phyloP scores from a whole-genome alignment of 768 basidiomycete species.

The Mycena vulgaris region DNA sequence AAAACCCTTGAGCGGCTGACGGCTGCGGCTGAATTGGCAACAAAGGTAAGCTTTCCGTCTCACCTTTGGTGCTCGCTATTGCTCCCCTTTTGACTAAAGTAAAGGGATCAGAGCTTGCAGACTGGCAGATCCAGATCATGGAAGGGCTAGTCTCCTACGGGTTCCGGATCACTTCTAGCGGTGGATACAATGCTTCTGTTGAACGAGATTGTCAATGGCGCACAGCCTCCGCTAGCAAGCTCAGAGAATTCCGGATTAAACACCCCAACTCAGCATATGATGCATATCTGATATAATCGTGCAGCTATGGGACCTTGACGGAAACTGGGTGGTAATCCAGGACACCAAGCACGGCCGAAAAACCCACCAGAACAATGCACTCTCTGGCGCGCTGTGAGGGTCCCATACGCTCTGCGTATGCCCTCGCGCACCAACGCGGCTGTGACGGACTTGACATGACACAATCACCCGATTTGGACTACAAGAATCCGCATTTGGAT shows the following conservation, averaged over 20 bases:
- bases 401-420: no score
- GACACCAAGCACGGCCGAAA: conserved; percentile 10
- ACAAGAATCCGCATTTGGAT: no score
- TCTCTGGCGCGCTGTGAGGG: conserved; percentile 1
- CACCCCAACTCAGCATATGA: neutral
- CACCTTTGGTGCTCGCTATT: conserved; percentile 42
- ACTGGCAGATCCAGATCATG: conserved; percentile 9
- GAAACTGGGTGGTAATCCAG: conserved; percentile 3
- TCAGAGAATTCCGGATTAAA: neutral
- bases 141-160: neutral
- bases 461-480: no score
- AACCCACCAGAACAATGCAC: neutral
- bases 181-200: conserved; percentile 4
- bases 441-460: no score
- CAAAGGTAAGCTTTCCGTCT: conserved; percentile 21
- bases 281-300: conserved; percentile 13
- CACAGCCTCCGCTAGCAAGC: neutral
- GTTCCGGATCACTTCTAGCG: conserved; percentile 12
- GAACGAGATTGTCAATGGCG: conserved; percentile 9
- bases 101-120: neutral
- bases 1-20: neutral
- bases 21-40: neutral
- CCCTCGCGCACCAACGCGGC: no score
- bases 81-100: neutral
- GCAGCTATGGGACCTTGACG: neutral